A percentile compares a stretch with the other conserved stretches of the same genome.
Conservation (phyloP, 495 filamentous ascomycete species). For the Platismatia glauca region DNA sequence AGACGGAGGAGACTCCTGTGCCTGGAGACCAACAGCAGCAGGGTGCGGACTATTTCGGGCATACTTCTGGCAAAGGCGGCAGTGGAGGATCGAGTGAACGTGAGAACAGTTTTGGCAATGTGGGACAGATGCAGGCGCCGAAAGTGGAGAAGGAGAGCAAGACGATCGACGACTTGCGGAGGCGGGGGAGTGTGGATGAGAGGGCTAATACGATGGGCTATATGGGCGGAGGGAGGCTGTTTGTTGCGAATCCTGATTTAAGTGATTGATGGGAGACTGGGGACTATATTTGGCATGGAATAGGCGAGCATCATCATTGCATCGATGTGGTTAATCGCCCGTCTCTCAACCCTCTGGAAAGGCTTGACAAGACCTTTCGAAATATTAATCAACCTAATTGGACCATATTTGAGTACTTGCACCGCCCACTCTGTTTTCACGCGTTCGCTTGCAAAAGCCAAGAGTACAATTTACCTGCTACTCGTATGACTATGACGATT, state of each 20-base stretch:
- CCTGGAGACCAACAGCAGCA: conserved; percentile 33
- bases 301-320: conserved; percentile 8
- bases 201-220: conserved; percentile 58
- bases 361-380: not conserved
- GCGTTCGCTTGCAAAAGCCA: no score
- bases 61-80: conserved; percentile 27
- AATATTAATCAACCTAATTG: not conserved
- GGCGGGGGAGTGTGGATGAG: conserved; percentile 91
- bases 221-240: conserved; percentile 70
- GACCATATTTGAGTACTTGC: not conserved
- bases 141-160: conserved; percentile 47
- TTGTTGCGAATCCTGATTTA: conserved; percentile 88
- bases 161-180: conserved; percentile 64
- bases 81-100: conserved; percentile 37
- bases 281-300: not conserved
- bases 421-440: not conserved
- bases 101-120: conserved; percentile 47
- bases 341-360: conserved; percentile 10
- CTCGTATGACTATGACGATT: no score
- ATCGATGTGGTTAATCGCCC: conserved; percentile 11
- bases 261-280: conserved; percentile 44
- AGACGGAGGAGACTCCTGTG: conserved; percentile 45
- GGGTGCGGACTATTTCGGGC: conserved; percentile 38
- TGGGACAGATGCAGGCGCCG: conserved; percentile 45
- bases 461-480: no score